Percentiles rank a stretch among this genome's conserved stretches.
Conservation (phyloP, 768 basidiomycete genomes). For the Podaxis sp. region DNA sequence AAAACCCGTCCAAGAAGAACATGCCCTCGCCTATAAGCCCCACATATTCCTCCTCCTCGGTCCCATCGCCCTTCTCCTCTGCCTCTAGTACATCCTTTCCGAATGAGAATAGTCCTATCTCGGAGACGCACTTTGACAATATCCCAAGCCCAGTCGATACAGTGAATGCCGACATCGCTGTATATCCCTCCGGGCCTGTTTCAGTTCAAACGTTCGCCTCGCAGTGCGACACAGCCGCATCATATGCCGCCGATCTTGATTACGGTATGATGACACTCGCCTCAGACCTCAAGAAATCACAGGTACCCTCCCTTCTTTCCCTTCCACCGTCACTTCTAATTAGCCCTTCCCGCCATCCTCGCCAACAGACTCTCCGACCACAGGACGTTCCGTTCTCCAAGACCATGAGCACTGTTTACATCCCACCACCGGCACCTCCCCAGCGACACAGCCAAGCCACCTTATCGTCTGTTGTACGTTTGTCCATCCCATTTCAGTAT, state of each 20-base stretch:
- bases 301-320: slow-evolving; percentile 12
- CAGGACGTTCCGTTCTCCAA: slow-evolving; percentile 15
- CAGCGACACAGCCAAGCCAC: slow-evolving; percentile 20
- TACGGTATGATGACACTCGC: slow-evolving; percentile 16
- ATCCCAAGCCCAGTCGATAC: slow-evolving; percentile 13
- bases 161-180: slow-evolving; percentile 16
- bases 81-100: slow-evolving; percentile 10
- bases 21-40: slow-evolving; percentile 34
- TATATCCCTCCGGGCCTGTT: slow-evolving; percentile 16
- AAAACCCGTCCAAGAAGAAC: not conserved
- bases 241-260: slow-evolving; percentile 19
- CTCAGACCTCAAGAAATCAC: slow-evolving; percentile 15
- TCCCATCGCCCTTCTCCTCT: slow-evolving; percentile 37
- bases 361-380: slow-evolving; percentile 16
- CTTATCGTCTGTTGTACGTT: slow-evolving; percentile 21
- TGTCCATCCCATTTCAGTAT: slow-evolving; percentile 11
- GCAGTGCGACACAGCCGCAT: slow-evolving; percentile 18
- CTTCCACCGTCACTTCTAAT: slow-evolving; percentile 13
- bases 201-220: slow-evolving; percentile 21
- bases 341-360: slow-evolving; percentile 15
- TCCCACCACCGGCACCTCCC: slow-evolving; percentile 6
- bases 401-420: slow-evolving; percentile 17
- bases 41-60: slow-evolving; percentile 36
- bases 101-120: slow-evolving; percentile 36
- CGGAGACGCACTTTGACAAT: slow-evolving; percentile 35